Base-by-base conservation (phyloP, 306 rosid species). In the Boehmeria nivea region DNA sequence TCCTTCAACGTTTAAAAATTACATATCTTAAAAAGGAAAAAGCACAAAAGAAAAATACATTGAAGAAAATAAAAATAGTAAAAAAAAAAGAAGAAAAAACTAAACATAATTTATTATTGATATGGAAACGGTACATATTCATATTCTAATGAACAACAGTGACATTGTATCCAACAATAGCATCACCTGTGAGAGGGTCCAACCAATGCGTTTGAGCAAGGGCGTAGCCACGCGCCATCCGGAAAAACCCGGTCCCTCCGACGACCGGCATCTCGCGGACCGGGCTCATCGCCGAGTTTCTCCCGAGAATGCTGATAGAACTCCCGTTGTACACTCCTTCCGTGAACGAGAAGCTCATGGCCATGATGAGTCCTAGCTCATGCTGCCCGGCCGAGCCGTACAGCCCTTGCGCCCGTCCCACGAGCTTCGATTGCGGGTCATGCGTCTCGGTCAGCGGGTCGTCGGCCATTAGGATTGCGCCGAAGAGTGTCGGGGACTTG, bases 371-470 rank as follows among this genome's bases (percentile, higher is more conserved):
- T 11, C 79, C 82, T 24, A 86, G 0, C 25, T 89, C 94, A 13
- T 79, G 61, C 56, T 89, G 89, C 4, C 81, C 69, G 0, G 87
- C 69, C 1, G 88, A 79, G 6, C 75, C 95, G 20, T 89, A 89
- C 2, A 81, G 22, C 6, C 97, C 97, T 10, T 89, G 95, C 0
- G 97, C 97, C 31, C 95, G 74, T 0, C 95, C 95, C 48, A 89
- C 62, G 0, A 79, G 26, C 76, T 81, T 83, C 0, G 97, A 89
- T 0, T 81, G 67, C 4, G 94, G 95, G 58, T 89, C 86, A 3
- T 81, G 59, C 0, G 89, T 81, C 45, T 83, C 94, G 0, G 94
- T 86, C 12, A 89, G 59, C 0, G 94, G 83, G 45, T 86, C 97
- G 34, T 89, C 95, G 0, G 73, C 95, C 81, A 83, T 86, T 64